These are phyloP conservation scores for Colletotrichum simmondsii DNA, from an alignment of 2,329 filamentous ascomycete genomes.

Conservation along the genomic window DNA sequence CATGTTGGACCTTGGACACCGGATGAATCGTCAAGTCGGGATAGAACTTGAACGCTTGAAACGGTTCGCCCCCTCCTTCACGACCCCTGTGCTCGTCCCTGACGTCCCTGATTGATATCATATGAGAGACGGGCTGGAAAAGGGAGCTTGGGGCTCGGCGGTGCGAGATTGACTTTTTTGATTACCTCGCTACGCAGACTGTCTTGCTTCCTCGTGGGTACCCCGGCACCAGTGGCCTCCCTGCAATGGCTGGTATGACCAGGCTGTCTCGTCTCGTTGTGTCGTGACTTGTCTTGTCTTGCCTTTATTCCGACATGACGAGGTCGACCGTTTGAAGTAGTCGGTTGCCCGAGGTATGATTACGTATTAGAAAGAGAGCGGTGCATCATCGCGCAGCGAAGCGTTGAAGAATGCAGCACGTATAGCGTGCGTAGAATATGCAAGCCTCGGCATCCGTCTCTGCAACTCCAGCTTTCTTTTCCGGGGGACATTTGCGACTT, in stretches of 20 bases:
- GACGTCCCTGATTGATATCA: constrained; percentile 26
- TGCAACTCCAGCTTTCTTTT: constrained; percentile 24
- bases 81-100: constrained; percentile 18
- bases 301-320: constrained; percentile 12
- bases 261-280: constrained; percentile 6
- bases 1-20: constrained; percentile 12
- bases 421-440: constrained; percentile 26
- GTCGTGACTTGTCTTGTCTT: constrained; percentile 8
- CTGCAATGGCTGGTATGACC: background rate
- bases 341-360: background rate
- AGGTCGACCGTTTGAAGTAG: constrained; percentile 4
- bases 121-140: constrained; percentile 7
- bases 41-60: constrained; percentile 24
- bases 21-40: constrained; percentile 20
- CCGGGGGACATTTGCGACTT: background rate
- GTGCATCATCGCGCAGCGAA: constrained; percentile 11
- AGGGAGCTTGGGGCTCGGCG: constrained; percentile 27
- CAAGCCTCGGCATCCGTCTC: constrained; percentile 15
- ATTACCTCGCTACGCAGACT: background rate
- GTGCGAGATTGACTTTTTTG: constrained; percentile 23
- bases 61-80: constrained; percentile 13
- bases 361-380: constrained; percentile 5
- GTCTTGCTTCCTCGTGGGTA: background rate
- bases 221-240: background rate
- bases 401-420: constrained; percentile 31